Base-by-base conservation (phyloP, 2,329 filamentous ascomycete species). In the Westerdykella sp. region DNA sequence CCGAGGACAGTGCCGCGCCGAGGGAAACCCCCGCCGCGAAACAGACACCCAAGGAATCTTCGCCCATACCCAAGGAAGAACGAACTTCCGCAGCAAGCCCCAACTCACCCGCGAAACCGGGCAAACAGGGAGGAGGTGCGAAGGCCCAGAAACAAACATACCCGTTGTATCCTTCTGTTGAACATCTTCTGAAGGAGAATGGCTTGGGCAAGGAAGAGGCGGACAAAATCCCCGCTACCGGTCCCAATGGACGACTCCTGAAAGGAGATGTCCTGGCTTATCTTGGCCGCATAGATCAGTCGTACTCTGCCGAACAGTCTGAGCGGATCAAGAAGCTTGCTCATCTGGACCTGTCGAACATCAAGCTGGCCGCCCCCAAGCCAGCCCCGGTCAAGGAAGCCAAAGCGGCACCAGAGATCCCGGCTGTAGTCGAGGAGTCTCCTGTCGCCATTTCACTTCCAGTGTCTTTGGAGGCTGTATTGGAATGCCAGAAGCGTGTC, bases 191-290 rank as follows among this genome's bases (percentile, higher is more conserved):
- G 49, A 85, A 86, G 68, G 76, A 84, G 66, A 83, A 94, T 61
- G 83, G 84, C 49, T 72, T 98, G 42, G 77, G 85, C 57, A 79
- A 84, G 54, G 81, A 83, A 37, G 86, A 89, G 46, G 76, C 89
- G 41, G 76, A 81, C 68, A 84, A 86, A 66, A 96, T 97, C 66
- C 85, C 82, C 41, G 85, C 89, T 5, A 91, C 87, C 15, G 93
- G 93, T 18, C 93, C 93, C 23, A 83, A 83, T 58, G 89, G 90
- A 45, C 83, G 93, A 48, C 75, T 98, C 42, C 77, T 98, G 49
- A 98, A 98, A 76, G 93, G 93, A 43, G 93, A 98, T 63, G 84
- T 98, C 6, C 80, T 98, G 42, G 90, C 89, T 38, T 93, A 91
- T 67, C 69, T 97, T 13, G 93, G 93, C 49, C 74, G 77, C 55